These are phyloP conservation scores for Osmanthus fragrans DNA, from an alignment of 257 asterid genomes.

Conservation along the genomic window DNA sequence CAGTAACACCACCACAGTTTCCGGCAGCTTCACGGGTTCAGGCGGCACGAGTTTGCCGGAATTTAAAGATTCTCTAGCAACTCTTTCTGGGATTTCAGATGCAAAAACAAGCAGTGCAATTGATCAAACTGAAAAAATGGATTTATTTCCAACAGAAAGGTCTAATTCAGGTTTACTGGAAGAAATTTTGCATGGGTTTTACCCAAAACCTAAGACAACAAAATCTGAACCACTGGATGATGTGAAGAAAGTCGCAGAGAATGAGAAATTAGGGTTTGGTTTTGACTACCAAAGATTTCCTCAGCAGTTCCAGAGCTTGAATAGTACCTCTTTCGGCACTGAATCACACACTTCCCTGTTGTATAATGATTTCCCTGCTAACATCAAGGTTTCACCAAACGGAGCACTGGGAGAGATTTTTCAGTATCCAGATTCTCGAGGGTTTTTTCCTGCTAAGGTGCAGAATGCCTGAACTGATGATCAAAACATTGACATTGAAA, in stretches of 20 bases:
- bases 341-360: slow-evolving; percentile 22
- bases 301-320: slow-evolving; percentile 25
- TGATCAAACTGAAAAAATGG: slow-evolving; percentile 37
- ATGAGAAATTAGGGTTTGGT: slow-evolving; percentile 18
- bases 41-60: background rate
- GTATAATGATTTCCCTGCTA: slow-evolving; percentile 20
- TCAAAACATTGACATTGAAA: background rate
- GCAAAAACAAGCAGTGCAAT: background rate
- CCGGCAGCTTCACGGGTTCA: slow-evolving; percentile 13
- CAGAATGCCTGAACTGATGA: slow-evolving; percentile 31
- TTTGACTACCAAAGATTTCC: slow-evolving; percentile 21
- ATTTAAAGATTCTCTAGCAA: slow-evolving; percentile 4
- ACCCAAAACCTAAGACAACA: slow-evolving; percentile 33
- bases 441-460: slow-evolving; percentile 31
- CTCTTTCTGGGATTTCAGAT: background rate
- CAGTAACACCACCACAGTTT: no score
- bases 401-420: slow-evolving; percentile 4
- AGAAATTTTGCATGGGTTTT: slow-evolving; percentile 49
- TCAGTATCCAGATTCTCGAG: slow-evolving; percentile 38
- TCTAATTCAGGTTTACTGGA: slow-evolving; percentile 47
- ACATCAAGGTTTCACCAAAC: slow-evolving; percentile 24
- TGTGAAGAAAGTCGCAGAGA: slow-evolving; percentile 7
- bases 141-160: slow-evolving; percentile 55
- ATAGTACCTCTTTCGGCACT: slow-evolving; percentile 13
- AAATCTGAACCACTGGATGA: slow-evolving; percentile 20